Evolutionary conservation across 352 stramenopile genomes (phyloP).

Genomic region (Stramenopiles sp.): DNA sequence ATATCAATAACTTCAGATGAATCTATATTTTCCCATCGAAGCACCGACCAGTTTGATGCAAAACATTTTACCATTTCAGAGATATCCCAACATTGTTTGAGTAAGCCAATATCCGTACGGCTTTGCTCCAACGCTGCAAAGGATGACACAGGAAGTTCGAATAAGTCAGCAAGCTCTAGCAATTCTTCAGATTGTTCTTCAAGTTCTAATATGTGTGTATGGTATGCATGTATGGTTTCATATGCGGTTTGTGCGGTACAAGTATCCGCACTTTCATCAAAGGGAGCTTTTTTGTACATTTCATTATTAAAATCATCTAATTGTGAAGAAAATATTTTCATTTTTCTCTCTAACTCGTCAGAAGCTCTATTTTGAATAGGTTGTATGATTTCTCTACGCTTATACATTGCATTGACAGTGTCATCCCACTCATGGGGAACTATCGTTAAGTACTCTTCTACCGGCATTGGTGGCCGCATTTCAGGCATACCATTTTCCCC

Average conservation of each 20-base stretch:
- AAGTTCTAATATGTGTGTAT: constrained; percentile 45
- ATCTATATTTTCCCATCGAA: constrained; percentile 58
- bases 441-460: constrained; percentile 57
- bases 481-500: no score
- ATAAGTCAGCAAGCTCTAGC: constrained; percentile 62
- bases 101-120: constrained; percentile 59
- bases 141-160: constrained; percentile 52
- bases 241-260: constrained; percentile 37
- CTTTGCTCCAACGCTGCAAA: constrained; percentile 80
- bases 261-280: constrained; percentile 59
- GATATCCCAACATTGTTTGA: constrained; percentile 57
- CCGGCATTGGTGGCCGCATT: constrained; percentile 11
- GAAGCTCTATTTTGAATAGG: no score
- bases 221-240: constrained; percentile 33
- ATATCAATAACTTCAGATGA: constrained; percentile 50
- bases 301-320: no score
- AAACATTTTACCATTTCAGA: constrained; percentile 67
- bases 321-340: no score
- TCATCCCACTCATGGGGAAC: constrained; percentile 75
- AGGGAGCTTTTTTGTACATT: constrained; percentile 52
- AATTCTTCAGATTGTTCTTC: constrained; percentile 66
- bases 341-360: no score
- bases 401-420: constrained; percentile 89
- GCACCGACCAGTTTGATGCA: constrained; percentile 36
- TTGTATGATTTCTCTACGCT: constrained; percentile 90